Conservation (phyloP, 2,329 filamentous ascomycete genomes). For the Emydomyces testavorans region DNA sequence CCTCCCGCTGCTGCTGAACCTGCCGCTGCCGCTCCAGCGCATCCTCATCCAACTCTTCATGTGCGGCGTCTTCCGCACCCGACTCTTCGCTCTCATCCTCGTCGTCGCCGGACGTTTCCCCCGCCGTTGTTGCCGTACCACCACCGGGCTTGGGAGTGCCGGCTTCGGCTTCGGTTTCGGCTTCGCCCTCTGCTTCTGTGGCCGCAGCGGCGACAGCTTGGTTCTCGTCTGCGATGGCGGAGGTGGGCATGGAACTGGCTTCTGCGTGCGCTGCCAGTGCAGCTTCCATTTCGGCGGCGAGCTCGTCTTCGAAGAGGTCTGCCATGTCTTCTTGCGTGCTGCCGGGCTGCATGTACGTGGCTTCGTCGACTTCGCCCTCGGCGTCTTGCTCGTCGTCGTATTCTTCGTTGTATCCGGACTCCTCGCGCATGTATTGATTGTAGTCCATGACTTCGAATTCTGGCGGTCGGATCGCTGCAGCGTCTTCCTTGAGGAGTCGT, state of each 20-base stretch:
- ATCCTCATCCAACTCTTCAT: constrained; percentile 35
- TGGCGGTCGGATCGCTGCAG: constrained; percentile 45
- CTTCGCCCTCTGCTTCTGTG: constrained; percentile 10
- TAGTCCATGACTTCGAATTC: constrained; percentile 54
- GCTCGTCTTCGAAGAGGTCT: constrained; percentile 31
- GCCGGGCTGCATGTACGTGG: constrained; percentile 20
- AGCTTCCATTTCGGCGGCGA: constrained; percentile 37
- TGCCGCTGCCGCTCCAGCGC: constrained; percentile 33
- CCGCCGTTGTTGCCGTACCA: too few species aligned
- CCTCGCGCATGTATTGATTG: constrained; percentile 36
- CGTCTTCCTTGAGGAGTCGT: constrained; percentile 59
- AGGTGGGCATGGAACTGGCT: constrained; percentile 20
- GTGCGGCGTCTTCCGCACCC: constrained; percentile 23
- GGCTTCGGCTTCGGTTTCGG: constrained; percentile 15
- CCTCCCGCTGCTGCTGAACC: constrained; percentile 35
- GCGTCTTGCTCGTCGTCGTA: constrained; percentile 41
- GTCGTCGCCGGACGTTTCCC: constrained; percentile 34
- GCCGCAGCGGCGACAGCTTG: constrained; percentile 16
- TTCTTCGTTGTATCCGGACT: constrained; percentile 35
- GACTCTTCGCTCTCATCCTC: constrained; percentile 32
- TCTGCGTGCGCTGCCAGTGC: constrained; percentile 31
- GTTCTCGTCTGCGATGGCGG: constrained; percentile 19
- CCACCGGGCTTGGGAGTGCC: constrained; percentile 28
- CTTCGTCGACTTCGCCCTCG: constrained; percentile 35
- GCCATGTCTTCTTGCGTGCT: constrained; percentile 24